A percentile compares a stretch with the other conserved stretches of the same genome.
Evolutionary conservation across 441 rosid species (phyloP).

Genomic region (Erodium trifolium): DNA sequence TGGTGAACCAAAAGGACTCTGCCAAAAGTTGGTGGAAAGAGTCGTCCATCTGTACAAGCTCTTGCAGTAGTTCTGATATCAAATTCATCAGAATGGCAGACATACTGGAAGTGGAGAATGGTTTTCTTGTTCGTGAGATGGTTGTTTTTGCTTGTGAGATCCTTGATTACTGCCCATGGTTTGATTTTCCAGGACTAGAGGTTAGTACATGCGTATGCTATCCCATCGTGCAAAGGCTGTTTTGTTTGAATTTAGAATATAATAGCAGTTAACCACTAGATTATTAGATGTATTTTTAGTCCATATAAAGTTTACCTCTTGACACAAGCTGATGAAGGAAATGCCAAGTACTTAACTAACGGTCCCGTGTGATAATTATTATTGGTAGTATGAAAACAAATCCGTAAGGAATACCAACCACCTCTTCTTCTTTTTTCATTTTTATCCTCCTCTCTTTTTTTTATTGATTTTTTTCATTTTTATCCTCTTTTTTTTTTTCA

Average conservation of each 20-base stretch:
- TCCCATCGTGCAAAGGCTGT: neutral
- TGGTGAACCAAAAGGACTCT: slow-evolving; percentile 86
- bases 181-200: slow-evolving; percentile 97
- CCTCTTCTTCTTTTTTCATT: no score
- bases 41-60: slow-evolving; percentile 96
- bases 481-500: no score
- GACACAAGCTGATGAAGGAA: neutral
- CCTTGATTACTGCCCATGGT: slow-evolving; percentile 99
- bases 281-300: neutral
- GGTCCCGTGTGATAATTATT: neutral
- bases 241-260: neutral
- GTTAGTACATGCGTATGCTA: slow-evolving; percentile 38
- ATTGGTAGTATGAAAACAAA: neutral
- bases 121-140: slow-evolving; percentile 95
- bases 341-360: neutral
- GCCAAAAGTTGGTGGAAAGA: slow-evolving; percentile 97
- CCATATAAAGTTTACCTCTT: slow-evolving; percentile 2
- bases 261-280: neutral
- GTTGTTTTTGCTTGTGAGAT: slow-evolving; percentile 98
- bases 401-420: neutral
- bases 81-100: slow-evolving; percentile 98
- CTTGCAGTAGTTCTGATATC: slow-evolving; percentile 95
- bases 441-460: no score
- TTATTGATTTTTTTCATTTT: no score
- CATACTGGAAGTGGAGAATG: slow-evolving; percentile 96